These are phyloP conservation scores for Aspergillus transmontanensis DNA, from an alignment of 2,329 filamentous ascomycete species.

Conservation along the genomic window DNA sequence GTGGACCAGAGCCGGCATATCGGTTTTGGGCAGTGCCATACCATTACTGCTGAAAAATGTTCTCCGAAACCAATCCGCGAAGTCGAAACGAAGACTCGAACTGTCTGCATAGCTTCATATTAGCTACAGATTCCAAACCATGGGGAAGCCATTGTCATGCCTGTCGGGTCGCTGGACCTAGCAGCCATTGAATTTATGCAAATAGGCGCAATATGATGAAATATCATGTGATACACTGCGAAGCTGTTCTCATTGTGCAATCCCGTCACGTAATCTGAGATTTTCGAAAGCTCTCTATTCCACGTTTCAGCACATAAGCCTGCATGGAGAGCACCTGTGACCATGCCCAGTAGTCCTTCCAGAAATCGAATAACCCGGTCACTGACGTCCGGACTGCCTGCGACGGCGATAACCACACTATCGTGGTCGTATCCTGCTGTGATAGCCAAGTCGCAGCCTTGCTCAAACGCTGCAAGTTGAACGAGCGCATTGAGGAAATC, in stretches of 20 bases:
- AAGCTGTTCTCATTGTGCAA: background rate
- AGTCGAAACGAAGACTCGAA: too few species aligned
- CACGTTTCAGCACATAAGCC: background rate
- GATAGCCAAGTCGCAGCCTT: background rate
- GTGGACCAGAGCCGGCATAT: background rate
- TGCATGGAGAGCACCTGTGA: background rate
- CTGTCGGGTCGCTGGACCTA: background rate
- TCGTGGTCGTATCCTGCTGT: background rate
- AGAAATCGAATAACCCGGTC: background rate
- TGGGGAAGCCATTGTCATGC: background rate
- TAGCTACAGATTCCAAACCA: background rate
- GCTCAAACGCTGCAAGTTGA: background rate
- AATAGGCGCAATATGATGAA: background rate
- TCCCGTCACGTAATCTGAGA: background rate
- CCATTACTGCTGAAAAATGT: background rate
- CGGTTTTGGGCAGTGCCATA: background rate
- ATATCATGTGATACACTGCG: background rate
- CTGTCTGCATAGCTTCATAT: background rate
- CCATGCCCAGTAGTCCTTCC: background rate
- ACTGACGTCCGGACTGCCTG: background rate
- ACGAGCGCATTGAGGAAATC: background rate
- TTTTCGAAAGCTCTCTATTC: background rate
- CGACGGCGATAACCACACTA: background rate
- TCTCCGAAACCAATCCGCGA: background rate
- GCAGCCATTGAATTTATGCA: background rate